Evolutionary conservation across 306 rosid genomes (phyloP), one percentile per base, ranked within the genome.

Genomic region (Trifolium fragiferum): DNA sequence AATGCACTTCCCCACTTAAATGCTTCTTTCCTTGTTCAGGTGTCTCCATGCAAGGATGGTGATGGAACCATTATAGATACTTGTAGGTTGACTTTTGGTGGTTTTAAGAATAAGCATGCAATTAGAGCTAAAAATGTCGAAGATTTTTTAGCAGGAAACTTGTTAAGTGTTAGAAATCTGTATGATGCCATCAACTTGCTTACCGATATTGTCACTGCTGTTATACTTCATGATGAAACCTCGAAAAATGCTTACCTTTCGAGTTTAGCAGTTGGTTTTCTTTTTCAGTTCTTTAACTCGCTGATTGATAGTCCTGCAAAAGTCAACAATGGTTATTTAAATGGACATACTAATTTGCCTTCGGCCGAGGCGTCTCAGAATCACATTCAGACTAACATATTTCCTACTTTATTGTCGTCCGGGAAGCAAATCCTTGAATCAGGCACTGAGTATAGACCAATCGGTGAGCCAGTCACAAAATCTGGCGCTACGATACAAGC

Each of bases 401-500:
- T 44, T 63, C 68, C 80, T 20, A 61, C 74, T 62, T 68, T 91
- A 71, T 74, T 88, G 38, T 86, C 90, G 47, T 82, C 91, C 66
- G 91, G 90, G 43, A 87, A 82, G 77, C 97, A 93, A 83, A 64
- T 81, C 32, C 7, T 93, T 23, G 80, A 78, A 82, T 41, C 76
- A 62, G 77, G 83, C 32, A 66, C 55, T 65, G 82, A 83, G 49
- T 86, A 88, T 84, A 50, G 55, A 81, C 97, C 97, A 1, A 80
- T 93, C 72, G 98, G 97, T 10, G 73, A 87, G 81, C 81, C 97
- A 41, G 35, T 83, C 62, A 20, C 12, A 44, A 93, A 93, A 88
- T 85, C 85, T 15, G 96, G 92, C 37, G 93, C 97, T 67, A 85
- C 87, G 20, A 27, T 88, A 51, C 97, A 90, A 88, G 98, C 97